These are phyloP conservation scores for Termitomyces sp. DNA, from an alignment of 768 basidiomycete species.

Conservation along the genomic window DNA sequence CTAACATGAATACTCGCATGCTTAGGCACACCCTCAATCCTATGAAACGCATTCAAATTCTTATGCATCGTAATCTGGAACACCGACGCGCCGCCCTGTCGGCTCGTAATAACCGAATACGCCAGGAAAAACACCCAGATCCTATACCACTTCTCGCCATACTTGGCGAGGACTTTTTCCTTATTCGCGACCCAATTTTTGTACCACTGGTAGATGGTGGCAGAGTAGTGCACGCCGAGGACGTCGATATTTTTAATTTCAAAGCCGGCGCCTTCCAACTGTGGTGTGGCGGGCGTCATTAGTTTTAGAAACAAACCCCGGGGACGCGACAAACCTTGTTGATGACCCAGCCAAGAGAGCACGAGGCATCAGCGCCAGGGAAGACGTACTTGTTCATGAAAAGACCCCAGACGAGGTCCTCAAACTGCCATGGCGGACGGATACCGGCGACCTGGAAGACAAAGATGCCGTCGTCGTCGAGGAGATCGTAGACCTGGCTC, in stretches of 20 bases:
- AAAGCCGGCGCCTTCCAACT: slow-evolving; percentile 89
- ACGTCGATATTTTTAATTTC: slow-evolving; percentile 97
- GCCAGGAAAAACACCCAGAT: slow-evolving; percentile 98
- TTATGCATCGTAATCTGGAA: slow-evolving; percentile 99
- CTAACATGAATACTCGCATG: slow-evolving; percentile 78
- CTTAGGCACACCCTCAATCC: slow-evolving; percentile 76
- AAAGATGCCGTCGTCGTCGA: slow-evolving; percentile 92
- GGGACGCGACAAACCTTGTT: slow-evolving; percentile 29
- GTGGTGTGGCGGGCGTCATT: slow-evolving; percentile 6
- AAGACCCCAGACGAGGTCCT: slow-evolving; percentile 95
- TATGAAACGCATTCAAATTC: slow-evolving; percentile 94
- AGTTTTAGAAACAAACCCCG: too few species aligned
- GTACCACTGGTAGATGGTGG: slow-evolving; percentile 90
- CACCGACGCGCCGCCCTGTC: slow-evolving; percentile 86
- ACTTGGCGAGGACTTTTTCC: slow-evolving; percentile 82
- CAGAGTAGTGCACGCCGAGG: slow-evolving; percentile 95
- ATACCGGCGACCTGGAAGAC: slow-evolving; percentile 98
- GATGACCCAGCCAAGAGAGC: slow-evolving; percentile 94
- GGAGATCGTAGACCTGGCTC: slow-evolving; percentile 84
- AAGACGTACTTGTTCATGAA: slow-evolving; percentile 99
- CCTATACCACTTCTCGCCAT: slow-evolving; percentile 92
- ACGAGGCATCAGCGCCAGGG: slow-evolving; percentile 96
- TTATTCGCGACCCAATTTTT: slow-evolving; percentile 95
- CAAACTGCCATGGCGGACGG: slow-evolving; percentile 95
- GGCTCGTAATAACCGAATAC: slow-evolving; percentile 70